phyloP scores from a whole-genome alignment of 2,329 filamentous ascomycete genomes.

The Emmonsiellopsis sp. region DNA sequence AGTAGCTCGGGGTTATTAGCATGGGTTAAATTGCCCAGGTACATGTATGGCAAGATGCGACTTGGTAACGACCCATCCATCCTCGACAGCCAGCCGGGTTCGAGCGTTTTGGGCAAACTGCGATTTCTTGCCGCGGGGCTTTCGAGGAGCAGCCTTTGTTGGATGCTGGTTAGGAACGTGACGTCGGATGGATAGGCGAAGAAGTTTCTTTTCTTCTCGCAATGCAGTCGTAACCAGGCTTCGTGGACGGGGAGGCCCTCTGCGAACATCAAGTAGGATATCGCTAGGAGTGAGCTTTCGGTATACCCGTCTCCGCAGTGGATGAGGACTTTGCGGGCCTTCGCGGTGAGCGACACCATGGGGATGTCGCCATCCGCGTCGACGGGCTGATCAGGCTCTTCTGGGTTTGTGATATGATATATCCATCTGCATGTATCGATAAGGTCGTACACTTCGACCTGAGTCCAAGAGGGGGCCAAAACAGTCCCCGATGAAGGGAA shows the following conservation, averaged over 20 bases:
- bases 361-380: slow-evolving; percentile 49
- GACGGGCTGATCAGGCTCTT: slow-evolving; percentile 21
- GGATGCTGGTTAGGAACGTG: slow-evolving; percentile 65
- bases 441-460: slow-evolving; percentile 73
- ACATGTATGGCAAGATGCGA: slow-evolving; percentile 86
- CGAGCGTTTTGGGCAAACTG: slow-evolving; percentile 15
- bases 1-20: slow-evolving; percentile 88
- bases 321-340: slow-evolving; percentile 65
- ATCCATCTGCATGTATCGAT: slow-evolving; percentile 87
- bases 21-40: slow-evolving; percentile 84
- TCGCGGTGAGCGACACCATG: slow-evolving; percentile 36
- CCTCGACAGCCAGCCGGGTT: slow-evolving; percentile 71
- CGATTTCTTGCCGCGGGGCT: slow-evolving; percentile 24
- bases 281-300: slow-evolving; percentile 77
- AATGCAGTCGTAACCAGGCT: slow-evolving; percentile 81
- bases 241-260: slow-evolving; percentile 71
- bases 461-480: slow-evolving; percentile 72
- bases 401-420: slow-evolving; percentile 66
- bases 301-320: slow-evolving; percentile 96
- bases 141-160: slow-evolving; percentile 60
- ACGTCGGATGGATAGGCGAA: slow-evolving; percentile 94
- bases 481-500: slow-evolving; percentile 96
- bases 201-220: slow-evolving; percentile 75
- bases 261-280: slow-evolving; percentile 90
- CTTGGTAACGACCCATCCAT: slow-evolving; percentile 89